phyloP scores from a whole-genome alignment of 768 basidiomycete genomes.

The Clavaria fumosa region DNA sequence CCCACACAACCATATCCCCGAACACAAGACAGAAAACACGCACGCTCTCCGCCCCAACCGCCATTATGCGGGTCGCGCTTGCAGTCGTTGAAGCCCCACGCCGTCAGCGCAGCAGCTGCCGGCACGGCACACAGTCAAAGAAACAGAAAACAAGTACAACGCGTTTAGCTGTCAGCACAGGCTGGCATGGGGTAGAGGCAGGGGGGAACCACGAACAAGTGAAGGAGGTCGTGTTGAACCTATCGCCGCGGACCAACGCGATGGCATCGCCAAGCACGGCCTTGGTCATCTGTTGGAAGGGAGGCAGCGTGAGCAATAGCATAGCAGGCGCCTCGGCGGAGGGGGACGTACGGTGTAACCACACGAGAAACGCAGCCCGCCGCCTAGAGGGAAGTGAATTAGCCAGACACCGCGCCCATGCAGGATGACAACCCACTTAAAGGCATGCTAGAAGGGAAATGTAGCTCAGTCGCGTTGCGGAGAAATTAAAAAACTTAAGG shows the following conservation, averaged over 20 bases:
- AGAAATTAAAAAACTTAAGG: no score
- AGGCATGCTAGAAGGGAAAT: slow-evolving; percentile 37
- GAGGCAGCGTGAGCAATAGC: not conserved
- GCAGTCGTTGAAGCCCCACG: slow-evolving; percentile 39
- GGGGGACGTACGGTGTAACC: slow-evolving; percentile 34
- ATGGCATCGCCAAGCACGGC: slow-evolving; percentile 40
- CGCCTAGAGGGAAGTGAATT: no score
- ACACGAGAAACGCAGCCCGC: slow-evolving; percentile 39
- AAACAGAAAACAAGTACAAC: no score
- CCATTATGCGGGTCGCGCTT: slow-evolving; percentile 28
- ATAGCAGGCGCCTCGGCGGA: not conserved
- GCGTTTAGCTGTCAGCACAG: not conserved
- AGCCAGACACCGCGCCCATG: no score
- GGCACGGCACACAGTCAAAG: no score
- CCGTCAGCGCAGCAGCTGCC: slow-evolving; percentile 27
- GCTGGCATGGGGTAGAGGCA: no score
- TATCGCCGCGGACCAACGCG: slow-evolving; percentile 35
- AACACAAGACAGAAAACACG: slow-evolving; percentile 5
- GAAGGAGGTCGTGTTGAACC: slow-evolving; percentile 37
- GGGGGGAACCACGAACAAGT: slow-evolving; percentile 22
- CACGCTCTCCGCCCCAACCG: slow-evolving; percentile 22
- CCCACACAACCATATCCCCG: no score
- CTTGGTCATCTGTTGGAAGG: slow-evolving; percentile 23
- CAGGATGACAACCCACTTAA: no score
- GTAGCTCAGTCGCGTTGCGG: no score